Base-by-base conservation (phyloP, 345 rosid genomes). In the Sisymbrium altissimum region DNA sequence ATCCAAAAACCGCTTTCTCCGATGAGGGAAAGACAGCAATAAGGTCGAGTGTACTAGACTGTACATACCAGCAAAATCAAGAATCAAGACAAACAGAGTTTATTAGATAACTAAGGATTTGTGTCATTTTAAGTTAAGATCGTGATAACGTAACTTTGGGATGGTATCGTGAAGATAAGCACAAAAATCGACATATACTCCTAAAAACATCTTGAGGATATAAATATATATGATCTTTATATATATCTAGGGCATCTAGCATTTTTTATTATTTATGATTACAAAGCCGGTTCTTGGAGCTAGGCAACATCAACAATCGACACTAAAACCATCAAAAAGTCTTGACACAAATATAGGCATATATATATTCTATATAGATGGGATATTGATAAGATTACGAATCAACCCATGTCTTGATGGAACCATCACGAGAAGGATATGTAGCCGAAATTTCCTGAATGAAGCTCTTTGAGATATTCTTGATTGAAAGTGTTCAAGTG, bases 361-460 rank as follows among this genome's bases (percentile, higher is more conserved):
- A 44, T 50, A 21, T 50, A 19, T 66, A 66, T 43, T 72, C 4
- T 66, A 46, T 29, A 41, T 38, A 52, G 25, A 74, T 61, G 14
- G 10, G 48, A 69, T 61, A 61, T 61, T 56, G 71, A 64, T 71
- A 48, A n/a, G 68, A 3, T 27, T 27, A 27, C 29, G 4, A 49
- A 46, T 21, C 68, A 48, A 45, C 52, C 44, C 80, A 54, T 64
- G 15, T 63, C 15, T 56, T 56, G 30, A 56, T 48, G 58, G 38
- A 64, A 29, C 25, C 48, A 71, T 86, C 75, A 92, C 4, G 84
- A 84, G 72, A 81, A 82, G 15, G 84, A 85, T 62, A 81, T 72
- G 73, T 81, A 86, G 21, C 94, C 91, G 17, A 79, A 86, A 71
- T 84, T 86, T 53, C 77, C 82, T 1, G 93, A 82, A 19, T 85